Evolutionary conservation across 345 rosid species (phyloP), one percentile per base, ranked within the genome.

Genomic region (Psidium friedrichsthalianum): DNA sequence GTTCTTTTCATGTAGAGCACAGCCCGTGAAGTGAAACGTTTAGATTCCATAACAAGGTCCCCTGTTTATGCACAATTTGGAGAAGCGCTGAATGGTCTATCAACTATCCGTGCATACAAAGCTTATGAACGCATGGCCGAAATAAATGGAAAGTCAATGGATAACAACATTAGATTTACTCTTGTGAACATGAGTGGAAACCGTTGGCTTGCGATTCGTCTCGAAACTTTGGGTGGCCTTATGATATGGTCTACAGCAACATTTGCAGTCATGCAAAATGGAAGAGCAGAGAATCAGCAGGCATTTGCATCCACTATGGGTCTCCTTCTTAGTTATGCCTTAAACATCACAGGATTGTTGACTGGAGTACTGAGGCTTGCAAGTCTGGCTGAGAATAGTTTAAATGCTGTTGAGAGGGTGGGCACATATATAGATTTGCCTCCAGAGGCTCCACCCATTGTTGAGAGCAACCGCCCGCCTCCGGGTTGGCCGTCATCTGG

Each of bases 181-280:
- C 98, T 95, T 78, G 95, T 96, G 80, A 97, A 93, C 91, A 97
- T 93, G 96, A 90, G 95, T 90, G 96, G 93, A 36, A 97, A 97
- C 86, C 98, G 99, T 82, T 97, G 99, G 99, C 97, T 97, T n/a
- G 98, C 89, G 40, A 96, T 97, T 84, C 98, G 99, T 83, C 90
- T 97, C 87, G 99, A 97, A 90, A 90, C 91, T 83, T 82, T 97
- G 88, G 99, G 99, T 83, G 99, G 99, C 86, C 92, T 97, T 85
- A 97, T 97, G 99, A 96, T 97, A 88, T 97, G 99, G 99, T 87
- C 95, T 83, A 97, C 99, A 58, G 99, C 99, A n/a, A 94, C 99
- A 54, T 96, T 97, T 88, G 99, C 99, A 22, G 99, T 97, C 83
- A 92, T 94, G 99, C 98, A 97, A 90, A 97, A 97, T 87, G 98